These are phyloP conservation scores for Cenchrus fungigraminus DNA, from an alignment of 176 grass and related monocot species.

Conservation along the genomic window DNA sequence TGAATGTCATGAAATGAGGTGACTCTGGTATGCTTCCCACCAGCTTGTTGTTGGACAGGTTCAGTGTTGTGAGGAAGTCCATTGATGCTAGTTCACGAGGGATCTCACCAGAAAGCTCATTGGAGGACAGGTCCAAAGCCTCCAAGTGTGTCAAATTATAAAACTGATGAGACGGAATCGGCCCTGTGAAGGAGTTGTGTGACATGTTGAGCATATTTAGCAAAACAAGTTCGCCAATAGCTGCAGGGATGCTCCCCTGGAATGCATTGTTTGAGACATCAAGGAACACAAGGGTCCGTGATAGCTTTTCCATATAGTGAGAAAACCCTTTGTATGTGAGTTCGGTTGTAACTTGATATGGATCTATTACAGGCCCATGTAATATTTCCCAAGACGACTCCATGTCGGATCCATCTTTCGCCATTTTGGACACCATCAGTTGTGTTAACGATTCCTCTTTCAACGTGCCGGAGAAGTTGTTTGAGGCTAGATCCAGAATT, in stretches of 20 bases:
- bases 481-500: neutral
- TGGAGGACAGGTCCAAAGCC: constrained; percentile 48
- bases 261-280: neutral
- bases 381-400: no score
- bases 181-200: neutral
- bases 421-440: neutral
- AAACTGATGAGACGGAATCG: neutral
- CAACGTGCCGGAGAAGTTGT: neutral
- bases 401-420: no score
- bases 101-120: constrained; percentile 39
- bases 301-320: neutral
- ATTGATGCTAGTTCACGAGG: constrained; percentile 31
- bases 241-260: neutral
- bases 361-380: no score
- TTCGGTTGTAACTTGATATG: neutral
- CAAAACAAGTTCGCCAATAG: neutral
- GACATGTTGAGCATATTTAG: constrained; percentile 6
- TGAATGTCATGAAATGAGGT: neutral
- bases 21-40: constrained; percentile 29
- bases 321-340: neutral
- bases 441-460: neutral
- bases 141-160: constrained; percentile 19
- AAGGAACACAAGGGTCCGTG: neutral
- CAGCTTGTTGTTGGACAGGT: constrained; percentile 51
- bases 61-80: constrained; percentile 31